A percentile compares a stretch with the other conserved stretches of the same genome.
phyloP scores from a whole-genome alignment of 2,329 filamentous ascomycete species.

The Aspergillus spinulosporus region DNA sequence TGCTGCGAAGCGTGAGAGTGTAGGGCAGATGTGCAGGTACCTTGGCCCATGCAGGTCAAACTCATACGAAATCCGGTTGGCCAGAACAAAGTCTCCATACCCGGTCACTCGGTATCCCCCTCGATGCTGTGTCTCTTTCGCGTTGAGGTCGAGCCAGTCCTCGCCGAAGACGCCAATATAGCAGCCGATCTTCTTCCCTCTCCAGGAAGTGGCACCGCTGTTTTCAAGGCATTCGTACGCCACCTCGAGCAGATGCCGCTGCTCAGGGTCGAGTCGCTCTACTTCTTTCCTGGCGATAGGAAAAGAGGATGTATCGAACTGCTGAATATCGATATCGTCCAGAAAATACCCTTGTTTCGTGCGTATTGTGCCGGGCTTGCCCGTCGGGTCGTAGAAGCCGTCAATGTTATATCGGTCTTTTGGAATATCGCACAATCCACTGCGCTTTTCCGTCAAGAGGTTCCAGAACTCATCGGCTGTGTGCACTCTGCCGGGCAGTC shows the following conservation, averaged over 20 bases:
- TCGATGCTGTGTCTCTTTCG: too few relatives aligned
- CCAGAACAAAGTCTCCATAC: conserved; percentile 8
- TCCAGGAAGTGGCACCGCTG: too few relatives aligned
- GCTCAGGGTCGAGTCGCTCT: conserved; percentile 33
- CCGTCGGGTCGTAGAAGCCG: conserved; percentile 21
- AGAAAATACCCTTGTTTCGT: conserved; percentile 32
- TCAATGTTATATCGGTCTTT: conserved; percentile 27
- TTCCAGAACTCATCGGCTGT: conserved; percentile 23
- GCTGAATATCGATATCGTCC: conserved; percentile 27
- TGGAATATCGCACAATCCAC: conserved; percentile 23
- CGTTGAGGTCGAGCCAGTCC: too few relatives aligned
- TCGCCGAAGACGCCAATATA: too few relatives aligned
- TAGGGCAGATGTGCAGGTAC: too few relatives aligned
- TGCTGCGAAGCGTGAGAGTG: too few relatives aligned
- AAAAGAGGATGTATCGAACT: conserved; percentile 33
- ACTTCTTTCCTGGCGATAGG: conserved; percentile 20
- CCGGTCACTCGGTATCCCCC: too few relatives aligned
- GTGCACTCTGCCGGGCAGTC: conserved; percentile 25
- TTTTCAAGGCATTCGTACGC: conserved; percentile 34
- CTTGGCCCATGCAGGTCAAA: conserved; percentile 38
- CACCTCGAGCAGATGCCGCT: conserved; percentile 35
- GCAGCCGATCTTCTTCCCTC: too few relatives aligned
- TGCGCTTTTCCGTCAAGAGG: conserved; percentile 22
- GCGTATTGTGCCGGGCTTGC: conserved; percentile 12
- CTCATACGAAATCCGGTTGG: conserved; percentile 35